These are phyloP conservation scores for Salpingoeca rosetta DNA, from an alignment of 78 protist species.

Conservation along the genomic window DNA sequence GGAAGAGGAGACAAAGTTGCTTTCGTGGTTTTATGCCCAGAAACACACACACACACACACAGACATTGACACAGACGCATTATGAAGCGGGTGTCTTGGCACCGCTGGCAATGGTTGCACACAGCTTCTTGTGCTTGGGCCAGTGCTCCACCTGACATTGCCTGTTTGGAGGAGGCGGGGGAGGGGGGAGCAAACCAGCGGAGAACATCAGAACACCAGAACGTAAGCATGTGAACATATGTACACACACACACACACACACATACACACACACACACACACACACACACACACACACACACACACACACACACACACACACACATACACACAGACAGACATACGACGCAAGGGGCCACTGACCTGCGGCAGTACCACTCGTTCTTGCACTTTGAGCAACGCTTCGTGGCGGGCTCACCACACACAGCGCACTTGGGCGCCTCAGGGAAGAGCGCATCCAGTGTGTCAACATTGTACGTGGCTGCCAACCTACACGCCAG, in stretches of 20 bases:
- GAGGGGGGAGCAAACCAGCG: background rate
- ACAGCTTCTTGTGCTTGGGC: background rate
- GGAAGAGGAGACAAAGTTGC: too few relatives aligned
- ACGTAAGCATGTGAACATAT: background rate
- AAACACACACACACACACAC: too few relatives aligned
- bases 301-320: background rate
- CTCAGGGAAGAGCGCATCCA: background rate
- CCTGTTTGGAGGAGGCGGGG: background rate
- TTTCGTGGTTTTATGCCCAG: too few relatives aligned
- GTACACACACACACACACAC: background rate
- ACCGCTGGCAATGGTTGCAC: too few relatives aligned
- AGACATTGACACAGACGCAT: too few relatives aligned
- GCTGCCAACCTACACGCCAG: background rate
- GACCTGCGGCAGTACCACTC: conserved; percentile 17
- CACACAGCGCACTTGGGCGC: background rate
- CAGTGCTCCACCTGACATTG: background rate
- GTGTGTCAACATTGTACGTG: background rate
- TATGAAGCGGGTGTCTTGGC: too few relatives aligned
- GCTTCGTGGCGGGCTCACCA: conserved; percentile 13
- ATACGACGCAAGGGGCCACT: background rate
- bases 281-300: background rate
- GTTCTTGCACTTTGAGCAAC: conserved; percentile 16
- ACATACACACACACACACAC: background rate
- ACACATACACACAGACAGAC: background rate
- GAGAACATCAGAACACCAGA: background rate